Percentiles rank a stretch among this genome's conserved stretches.
Evolutionary conservation across 2,329 filamentous ascomycete genomes (phyloP).

Genomic region (Pseudocercospora cruenta): DNA sequence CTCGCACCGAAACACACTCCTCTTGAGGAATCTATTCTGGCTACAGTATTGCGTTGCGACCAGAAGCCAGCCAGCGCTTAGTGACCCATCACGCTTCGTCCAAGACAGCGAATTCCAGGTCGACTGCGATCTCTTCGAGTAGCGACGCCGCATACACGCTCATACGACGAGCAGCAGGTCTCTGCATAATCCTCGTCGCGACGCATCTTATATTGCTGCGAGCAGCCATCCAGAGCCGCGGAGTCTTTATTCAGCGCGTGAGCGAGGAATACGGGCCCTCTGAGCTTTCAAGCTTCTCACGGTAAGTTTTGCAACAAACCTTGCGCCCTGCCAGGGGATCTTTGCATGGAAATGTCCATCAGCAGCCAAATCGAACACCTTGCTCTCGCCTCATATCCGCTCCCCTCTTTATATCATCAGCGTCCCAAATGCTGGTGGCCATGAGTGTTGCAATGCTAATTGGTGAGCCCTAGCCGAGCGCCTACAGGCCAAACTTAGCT

Average conservation of each 20-base stretch:
- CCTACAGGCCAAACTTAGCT: conserved; percentile 13
- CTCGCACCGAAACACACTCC: conserved; percentile 7
- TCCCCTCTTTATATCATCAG: conserved; percentile 21
- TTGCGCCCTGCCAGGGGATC: conserved; percentile 12
- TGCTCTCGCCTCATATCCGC: neutral
- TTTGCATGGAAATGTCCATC: conserved; percentile 4
- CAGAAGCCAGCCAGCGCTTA: conserved; percentile 7
- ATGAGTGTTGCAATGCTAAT: conserved; percentile 27
- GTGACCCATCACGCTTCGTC: neutral
- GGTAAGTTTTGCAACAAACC: conserved; percentile 18
- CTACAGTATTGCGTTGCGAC: neutral
- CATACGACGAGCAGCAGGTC: neutral
- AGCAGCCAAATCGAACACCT: conserved; percentile 2
- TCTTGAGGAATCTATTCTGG: neutral
- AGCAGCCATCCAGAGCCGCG: neutral
- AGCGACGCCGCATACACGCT: neutral
- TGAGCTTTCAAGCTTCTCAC: conserved; percentile 5
- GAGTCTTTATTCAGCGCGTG: neutral
- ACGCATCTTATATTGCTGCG: neutral
- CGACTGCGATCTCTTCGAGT: neutral
- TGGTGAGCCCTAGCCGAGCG: conserved; percentile 18
- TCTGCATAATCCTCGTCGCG: neutral
- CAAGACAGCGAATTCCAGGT: neutral
- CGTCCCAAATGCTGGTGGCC: conserved; percentile 28
- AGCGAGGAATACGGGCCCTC: neutral